Conservation (phyloP, 2,329 filamentous ascomycete genomes). For the Microascus cirrosus region DNA sequence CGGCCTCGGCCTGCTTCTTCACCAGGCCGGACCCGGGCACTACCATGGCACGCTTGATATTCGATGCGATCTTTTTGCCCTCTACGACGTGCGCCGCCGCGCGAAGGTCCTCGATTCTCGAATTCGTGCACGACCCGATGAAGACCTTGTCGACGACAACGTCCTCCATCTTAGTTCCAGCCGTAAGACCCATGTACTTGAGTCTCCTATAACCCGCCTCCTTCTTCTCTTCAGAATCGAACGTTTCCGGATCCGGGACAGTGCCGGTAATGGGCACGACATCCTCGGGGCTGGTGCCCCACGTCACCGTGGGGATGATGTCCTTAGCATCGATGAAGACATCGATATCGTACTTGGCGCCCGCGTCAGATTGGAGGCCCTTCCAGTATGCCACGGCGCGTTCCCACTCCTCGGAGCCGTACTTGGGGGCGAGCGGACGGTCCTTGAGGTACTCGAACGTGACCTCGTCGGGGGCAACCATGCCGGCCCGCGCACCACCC, state of each 20-base stretch:
- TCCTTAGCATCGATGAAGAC: conserved; percentile 87
- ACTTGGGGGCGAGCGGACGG: conserved; percentile 75
- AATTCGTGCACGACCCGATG: conserved; percentile 96
- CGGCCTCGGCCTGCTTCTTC: conserved; percentile 80
- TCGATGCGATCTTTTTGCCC: conserved; percentile 75
- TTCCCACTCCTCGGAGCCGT: conserved; percentile 79
- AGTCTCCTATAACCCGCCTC: conserved; percentile 68
- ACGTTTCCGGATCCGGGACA: conserved; percentile 87
- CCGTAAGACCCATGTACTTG: conserved; percentile 88
- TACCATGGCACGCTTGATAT: conserved; percentile 90
- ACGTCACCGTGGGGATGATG: conserved; percentile 85
- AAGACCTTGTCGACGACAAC: conserved; percentile 91
- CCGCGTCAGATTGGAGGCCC: conserved; percentile 73
- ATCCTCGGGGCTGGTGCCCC: conserved; percentile 95
- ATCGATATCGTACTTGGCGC: conserved; percentile 80
- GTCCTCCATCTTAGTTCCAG: conserved; percentile 87
- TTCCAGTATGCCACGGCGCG: conserved; percentile 83
- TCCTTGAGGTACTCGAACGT: conserved; percentile 95
- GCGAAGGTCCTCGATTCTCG: conserved; percentile 88
- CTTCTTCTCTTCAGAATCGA: conserved; percentile 71
- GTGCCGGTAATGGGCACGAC: conserved; percentile 85
- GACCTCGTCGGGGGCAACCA: conserved; percentile 89
- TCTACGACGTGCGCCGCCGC: conserved; percentile 78
- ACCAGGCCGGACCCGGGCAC: conserved; percentile 92
- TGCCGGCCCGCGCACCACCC: conserved; percentile 85